phyloP scores from a whole-genome alignment of 805 yeast genomes.

The Myxozyma mucilagina region DNA sequence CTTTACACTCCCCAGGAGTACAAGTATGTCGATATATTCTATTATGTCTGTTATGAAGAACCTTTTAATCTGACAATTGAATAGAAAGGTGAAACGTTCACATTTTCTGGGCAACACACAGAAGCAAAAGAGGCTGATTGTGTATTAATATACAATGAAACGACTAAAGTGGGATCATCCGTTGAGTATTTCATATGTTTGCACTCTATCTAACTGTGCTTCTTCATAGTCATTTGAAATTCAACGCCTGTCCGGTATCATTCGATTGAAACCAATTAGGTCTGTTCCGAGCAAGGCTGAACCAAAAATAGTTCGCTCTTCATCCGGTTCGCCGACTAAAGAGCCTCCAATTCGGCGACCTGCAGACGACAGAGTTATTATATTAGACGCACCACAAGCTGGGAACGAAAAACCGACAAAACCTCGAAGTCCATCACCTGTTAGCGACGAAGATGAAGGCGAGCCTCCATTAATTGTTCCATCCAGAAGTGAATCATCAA shows the following conservation, averaged over 20 bases:
- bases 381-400: not conserved
- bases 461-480: not conserved
- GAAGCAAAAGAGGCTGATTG: constrained; percentile 30
- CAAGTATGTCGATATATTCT: constrained; percentile 10
- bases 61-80: not conserved
- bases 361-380: constrained; percentile 11
- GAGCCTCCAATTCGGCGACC: not conserved
- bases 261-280: constrained; percentile 23
- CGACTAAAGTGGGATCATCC: constrained; percentile 16
- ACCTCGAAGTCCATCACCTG: not conserved
- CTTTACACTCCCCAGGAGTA: constrained; percentile 24
- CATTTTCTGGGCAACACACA: constrained; percentile 26
- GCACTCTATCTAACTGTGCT: not conserved
- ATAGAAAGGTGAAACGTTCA: constrained; percentile 22
- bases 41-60: not conserved
- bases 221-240: constrained; percentile 19
- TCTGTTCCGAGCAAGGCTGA: constrained; percentile 11
- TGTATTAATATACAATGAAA: constrained; percentile 28
- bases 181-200: not conserved
- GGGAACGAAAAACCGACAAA: not conserved
- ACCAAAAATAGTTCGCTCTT: constrained; percentile 2
- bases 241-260: constrained; percentile 15
- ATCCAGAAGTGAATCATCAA: not conserved
- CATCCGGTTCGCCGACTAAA: constrained; percentile 10
- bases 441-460: constrained; percentile 13